Evolutionary conservation across 352 stramenopile genomes (phyloP).

Genomic region (Phytophthora sansomeana): DNA sequence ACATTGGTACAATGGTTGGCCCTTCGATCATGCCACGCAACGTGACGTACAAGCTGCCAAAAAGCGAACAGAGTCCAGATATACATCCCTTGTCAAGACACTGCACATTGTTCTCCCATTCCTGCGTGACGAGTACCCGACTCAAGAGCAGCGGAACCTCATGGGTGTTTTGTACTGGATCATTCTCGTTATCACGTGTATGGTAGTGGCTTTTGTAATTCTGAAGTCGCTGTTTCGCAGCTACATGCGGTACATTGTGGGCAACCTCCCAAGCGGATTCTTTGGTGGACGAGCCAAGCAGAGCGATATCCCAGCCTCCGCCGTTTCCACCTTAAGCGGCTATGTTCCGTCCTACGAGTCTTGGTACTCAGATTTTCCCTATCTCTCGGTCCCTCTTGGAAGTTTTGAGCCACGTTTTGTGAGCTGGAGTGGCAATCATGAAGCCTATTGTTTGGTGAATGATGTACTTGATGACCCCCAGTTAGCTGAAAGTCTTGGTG

Average conservation of each 20-base stretch:
- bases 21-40: conserved; percentile 61
- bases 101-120: conserved; percentile 65
- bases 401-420: conserved; percentile 65
- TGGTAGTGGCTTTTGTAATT: conserved; percentile 42
- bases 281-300: conserved; percentile 40
- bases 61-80: conserved; percentile 35
- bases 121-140: conserved; percentile 48
- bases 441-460: conserved; percentile 68
- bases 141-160: conserved; percentile 41
- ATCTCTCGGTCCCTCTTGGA: conserved; percentile 61
- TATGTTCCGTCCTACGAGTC: conserved; percentile 74
- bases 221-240: conserved; percentile 46
- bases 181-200: conserved; percentile 47
- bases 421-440: conserved; percentile 64
- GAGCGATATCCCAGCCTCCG: conserved; percentile 55
- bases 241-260: conserved; percentile 52
- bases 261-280: conserved; percentile 31
- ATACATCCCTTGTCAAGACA: conserved; percentile 42
- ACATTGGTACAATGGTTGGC: conserved; percentile 84
- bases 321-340: conserved; percentile 55
- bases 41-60: conserved; percentile 35
- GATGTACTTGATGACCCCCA: conserved; percentile 63
- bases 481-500: conserved; percentile 46
- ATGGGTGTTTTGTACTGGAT: conserved; percentile 52
- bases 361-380: conserved; percentile 78